Evolutionary conservation across 495 filamentous ascomycete genomes (phyloP).

Genomic region (Thozetella sp.): DNA sequence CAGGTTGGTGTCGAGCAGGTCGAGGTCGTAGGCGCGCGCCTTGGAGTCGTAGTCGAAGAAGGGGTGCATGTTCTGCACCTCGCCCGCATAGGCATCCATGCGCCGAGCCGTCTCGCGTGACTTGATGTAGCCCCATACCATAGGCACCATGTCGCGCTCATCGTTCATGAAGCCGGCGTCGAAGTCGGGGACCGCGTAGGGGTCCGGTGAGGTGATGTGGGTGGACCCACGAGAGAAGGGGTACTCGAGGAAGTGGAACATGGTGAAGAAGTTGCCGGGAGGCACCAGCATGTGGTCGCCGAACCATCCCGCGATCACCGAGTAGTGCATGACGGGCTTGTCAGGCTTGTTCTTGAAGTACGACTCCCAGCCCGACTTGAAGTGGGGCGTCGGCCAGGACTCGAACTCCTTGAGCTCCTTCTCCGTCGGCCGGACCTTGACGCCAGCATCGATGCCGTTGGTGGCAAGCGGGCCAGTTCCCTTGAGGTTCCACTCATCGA

Average conservation of each 20-base stretch:
- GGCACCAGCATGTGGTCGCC: slow-evolving; percentile 73
- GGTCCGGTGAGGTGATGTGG: slow-evolving; percentile 70
- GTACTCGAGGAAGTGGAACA: slow-evolving; percentile 88
- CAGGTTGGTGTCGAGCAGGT: slow-evolving; percentile 70
- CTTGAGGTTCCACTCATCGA: slow-evolving; percentile 77
- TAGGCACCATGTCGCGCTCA: slow-evolving; percentile 78
- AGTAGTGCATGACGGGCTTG: slow-evolving; percentile 86
- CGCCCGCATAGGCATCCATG: slow-evolving; percentile 79
- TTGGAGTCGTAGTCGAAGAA: slow-evolving; percentile 69
- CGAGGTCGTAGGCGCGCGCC: slow-evolving; percentile 71
- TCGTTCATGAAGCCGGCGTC: slow-evolving; percentile 88
- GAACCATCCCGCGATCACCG: slow-evolving; percentile 67
- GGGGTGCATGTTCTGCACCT: slow-evolving; percentile 69
- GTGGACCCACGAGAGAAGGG: slow-evolving; percentile 77
- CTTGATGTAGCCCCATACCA: slow-evolving; percentile 88
- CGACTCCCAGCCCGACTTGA: slow-evolving; percentile 70
- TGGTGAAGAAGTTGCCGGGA: slow-evolving; percentile 80
- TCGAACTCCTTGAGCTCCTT: slow-evolving; percentile 70
- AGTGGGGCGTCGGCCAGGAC: slow-evolving; percentile 66
- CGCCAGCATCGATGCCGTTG: slow-evolving; percentile 83
- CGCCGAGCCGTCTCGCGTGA: slow-evolving; percentile 79
- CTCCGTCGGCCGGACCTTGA: slow-evolving; percentile 75
- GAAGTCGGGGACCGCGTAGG: slow-evolving; percentile 77
- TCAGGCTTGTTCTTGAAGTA: slow-evolving; percentile 87
- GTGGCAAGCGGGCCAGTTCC: slow-evolving; percentile 81